Conservation (phyloP, 495 filamentous ascomycete species). For the Lepidopterella palustris region DNA sequence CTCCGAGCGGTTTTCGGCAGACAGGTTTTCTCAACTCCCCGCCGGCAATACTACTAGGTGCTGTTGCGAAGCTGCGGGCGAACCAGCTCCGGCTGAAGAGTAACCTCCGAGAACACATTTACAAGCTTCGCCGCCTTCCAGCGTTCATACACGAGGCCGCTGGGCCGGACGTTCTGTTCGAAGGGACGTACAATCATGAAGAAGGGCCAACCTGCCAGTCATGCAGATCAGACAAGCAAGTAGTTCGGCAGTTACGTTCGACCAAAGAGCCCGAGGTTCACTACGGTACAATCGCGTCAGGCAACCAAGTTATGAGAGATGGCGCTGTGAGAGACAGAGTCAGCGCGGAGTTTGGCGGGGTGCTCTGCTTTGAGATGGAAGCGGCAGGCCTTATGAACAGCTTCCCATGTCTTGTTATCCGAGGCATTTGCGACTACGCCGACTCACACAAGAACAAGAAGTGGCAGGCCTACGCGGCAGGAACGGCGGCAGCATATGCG, state of each 20-base stretch:
- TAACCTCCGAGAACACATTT: not conserved
- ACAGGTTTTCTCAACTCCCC: not conserved
- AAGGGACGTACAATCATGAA: not conserved
- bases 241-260: not conserved
- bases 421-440: slow-evolving; percentile 26
- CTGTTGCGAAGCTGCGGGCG: not conserved
- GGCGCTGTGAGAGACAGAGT: slow-evolving; percentile 7
- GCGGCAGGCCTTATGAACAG: no score
- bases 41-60: not conserved
- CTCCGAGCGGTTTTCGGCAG: not conserved
- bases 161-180: not conserved
- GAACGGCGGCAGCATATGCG: slow-evolving; percentile 16
- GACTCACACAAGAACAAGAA: slow-evolving; percentile 27
- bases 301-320: slow-evolving; percentile 22
- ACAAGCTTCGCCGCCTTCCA: not conserved
- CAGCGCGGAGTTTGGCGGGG: slow-evolving; percentile 8
- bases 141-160: not conserved
- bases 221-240: not conserved
- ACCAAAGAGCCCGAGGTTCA: slow-evolving; percentile 11
- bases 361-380: slow-evolving; percentile 29
- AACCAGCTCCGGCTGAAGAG: not conserved
- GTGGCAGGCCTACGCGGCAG: slow-evolving; percentile 24
- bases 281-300: slow-evolving; percentile 25
- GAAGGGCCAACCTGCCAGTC: not conserved
- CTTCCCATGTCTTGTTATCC: slow-evolving; percentile 21